Percentiles rank a stretch among this genome's conserved stretches.
These are phyloP conservation scores for Eragrostis nindensis DNA, from an alignment of 176 grass and related monocot species.

Conservation along the genomic window DNA sequence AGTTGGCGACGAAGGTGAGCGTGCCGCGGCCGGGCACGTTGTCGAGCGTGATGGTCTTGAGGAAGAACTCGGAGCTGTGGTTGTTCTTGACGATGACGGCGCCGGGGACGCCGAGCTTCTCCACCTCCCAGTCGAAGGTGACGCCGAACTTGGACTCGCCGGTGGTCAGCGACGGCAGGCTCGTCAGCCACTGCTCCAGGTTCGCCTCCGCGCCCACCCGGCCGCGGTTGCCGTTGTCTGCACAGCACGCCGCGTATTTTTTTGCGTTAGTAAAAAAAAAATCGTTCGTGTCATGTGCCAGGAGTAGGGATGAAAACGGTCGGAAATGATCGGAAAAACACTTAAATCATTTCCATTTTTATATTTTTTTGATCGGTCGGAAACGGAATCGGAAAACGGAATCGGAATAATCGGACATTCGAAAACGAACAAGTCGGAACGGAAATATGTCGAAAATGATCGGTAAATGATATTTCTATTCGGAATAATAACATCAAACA, in stretches of 20 bases:
- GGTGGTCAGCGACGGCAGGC: slow-evolving; percentile 44
- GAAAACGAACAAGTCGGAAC: too few species aligned
- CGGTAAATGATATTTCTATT: too few species aligned
- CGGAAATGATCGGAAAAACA: too few species aligned
- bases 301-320: too few species aligned
- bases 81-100: slow-evolving; percentile 73
- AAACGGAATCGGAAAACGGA: too few species aligned
- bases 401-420: too few species aligned
- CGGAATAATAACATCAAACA: too few species aligned
- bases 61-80: slow-evolving; percentile 63
- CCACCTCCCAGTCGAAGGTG: slow-evolving; percentile 70
- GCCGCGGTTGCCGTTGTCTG: slow-evolving; percentile 59
- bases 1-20: slow-evolving; percentile 72
- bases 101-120: slow-evolving; percentile 55
- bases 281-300: not conserved
- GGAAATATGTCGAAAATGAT: too few species aligned
- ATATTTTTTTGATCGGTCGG: too few species aligned
- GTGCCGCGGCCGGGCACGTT: slow-evolving; percentile 52
- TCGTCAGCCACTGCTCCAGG: slow-evolving; percentile 59
- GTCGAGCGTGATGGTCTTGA: slow-evolving; percentile 76
- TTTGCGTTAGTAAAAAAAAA: too few species aligned
- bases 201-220: slow-evolving; percentile 46
- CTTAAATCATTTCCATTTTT: too few species aligned
- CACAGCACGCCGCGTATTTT: not conserved
- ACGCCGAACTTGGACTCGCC: slow-evolving; percentile 64